Base-by-base conservation (phyloP, 2,329 filamentous ascomycete genomes). In the Gaeumannomyces sp. region DNA sequence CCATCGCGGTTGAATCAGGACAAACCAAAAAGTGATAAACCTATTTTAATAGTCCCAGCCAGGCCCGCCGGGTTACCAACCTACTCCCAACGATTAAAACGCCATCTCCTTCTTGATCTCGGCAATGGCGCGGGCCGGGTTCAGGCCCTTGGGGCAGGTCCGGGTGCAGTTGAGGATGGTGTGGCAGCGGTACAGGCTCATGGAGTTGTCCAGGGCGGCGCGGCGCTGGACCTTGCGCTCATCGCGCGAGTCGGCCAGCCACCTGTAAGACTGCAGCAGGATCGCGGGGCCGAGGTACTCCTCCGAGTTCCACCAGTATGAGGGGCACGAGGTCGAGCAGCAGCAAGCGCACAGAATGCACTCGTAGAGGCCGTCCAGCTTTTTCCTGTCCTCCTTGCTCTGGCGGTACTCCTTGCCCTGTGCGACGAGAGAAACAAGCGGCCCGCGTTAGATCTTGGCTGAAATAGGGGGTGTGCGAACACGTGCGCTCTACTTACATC, bases 291-390 rank as follows among this genome's bases (percentile, higher is more conserved):
- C 95, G 62, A 99, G 91, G 83, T 99, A 99, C 80, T 98, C 93
- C 81, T 98, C 93, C 72, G 90, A 89, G 84, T 99, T 99, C 95
- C 95, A 99, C 95, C 95, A 99, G 85, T 99, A 99, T 25, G 93
- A 97, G n/a, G 95, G 95, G 85, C 95, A 99, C 60, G 94, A 97
- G 28, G 95, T 99, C 71, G 91, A 95, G 88, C 95, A 99, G 89
- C 95, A 99, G 89, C 95, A 99, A 72, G 94, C 94, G 84, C 95
- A 99, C 66, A 99, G 89, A 79, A 99, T 98, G 82, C 95, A 99
- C 82, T 99, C 95, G 83, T 99, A 98, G 35, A 98, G 88, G 70
- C 95, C 95, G 76, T 98, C 95, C 65, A 99, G 89, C 89, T 97
- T 99, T 81, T 88, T 91, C 75, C 95, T 93, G 72, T 99, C 94